Conservation (phyloP, 2,329 filamentous ascomycete species). For the Lasiodiplodia citricola region DNA sequence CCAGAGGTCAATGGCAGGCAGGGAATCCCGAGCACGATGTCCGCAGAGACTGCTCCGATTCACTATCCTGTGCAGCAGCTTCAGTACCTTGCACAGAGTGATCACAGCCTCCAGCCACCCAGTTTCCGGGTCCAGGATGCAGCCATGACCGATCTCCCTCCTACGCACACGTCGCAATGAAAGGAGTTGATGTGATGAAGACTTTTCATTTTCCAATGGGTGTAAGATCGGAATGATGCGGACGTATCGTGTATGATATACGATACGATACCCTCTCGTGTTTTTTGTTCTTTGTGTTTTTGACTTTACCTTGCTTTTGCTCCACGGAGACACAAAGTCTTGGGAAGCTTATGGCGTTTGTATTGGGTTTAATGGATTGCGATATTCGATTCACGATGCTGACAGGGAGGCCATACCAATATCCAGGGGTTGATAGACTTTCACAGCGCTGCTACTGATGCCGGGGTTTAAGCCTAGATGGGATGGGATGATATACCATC, state of each 20-base stretch:
- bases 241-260: constrained; percentile 18
- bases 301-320: not conserved
- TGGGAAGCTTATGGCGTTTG: constrained; percentile 1
- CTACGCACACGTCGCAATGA: not conserved
- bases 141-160: constrained; percentile 1
- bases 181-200: not conserved
- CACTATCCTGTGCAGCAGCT: not conserved
- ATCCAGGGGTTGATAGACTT: constrained; percentile 1
- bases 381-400: not conserved
- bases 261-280: constrained; percentile 20
- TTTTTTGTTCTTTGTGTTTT: not conserved
- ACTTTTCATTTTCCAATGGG: not conserved
- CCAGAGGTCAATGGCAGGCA: constrained; percentile 10
- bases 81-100: not conserved
- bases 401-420: not conserved
- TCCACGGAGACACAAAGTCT: not conserved
- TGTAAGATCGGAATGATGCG: constrained; percentile 4
- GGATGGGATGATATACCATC: not conserved
- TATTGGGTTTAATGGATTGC: not conserved
- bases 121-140: not conserved
- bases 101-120: no score
- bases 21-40: not conserved
- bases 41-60: not conserved
- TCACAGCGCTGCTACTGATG: not conserved
- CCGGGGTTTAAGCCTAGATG: not conserved